A percentile compares a stretch with the other conserved stretches of the same genome.
phyloP scores from a whole-genome alignment of 1,284 basidiomycete genomes.

The Cronartium ribicola region DNA sequence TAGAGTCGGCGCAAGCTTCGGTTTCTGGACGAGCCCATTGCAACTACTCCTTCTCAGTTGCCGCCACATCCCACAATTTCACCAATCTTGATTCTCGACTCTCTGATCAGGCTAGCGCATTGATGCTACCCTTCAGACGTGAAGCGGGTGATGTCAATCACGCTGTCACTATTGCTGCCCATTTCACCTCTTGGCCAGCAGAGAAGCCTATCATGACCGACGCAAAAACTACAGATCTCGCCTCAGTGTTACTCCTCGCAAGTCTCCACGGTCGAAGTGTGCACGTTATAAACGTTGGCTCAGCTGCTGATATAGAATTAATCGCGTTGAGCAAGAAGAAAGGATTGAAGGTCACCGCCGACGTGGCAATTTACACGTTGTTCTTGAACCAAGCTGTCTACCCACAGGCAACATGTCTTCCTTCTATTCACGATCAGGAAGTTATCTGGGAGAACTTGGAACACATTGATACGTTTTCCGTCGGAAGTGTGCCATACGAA shows the following conservation, averaged over 20 bases:
- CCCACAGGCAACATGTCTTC: slow-evolving; percentile 65
- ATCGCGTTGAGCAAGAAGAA: slow-evolving; percentile 94
- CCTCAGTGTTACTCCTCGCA: slow-evolving; percentile 86
- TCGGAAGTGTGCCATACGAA: slow-evolving; percentile 76
- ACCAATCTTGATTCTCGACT: slow-evolving; percentile 63
- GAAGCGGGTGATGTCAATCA: slow-evolving; percentile 54
- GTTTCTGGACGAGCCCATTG: slow-evolving; percentile 64
- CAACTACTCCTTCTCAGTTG: slow-evolving; percentile 78
- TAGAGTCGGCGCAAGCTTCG: slow-evolving; percentile 67
- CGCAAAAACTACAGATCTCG: slow-evolving; percentile 84
- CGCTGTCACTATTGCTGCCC: slow-evolving; percentile 64
- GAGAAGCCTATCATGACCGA: slow-evolving; percentile 93
- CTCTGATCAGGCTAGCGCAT: slow-evolving; percentile 68
- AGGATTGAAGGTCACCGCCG: slow-evolving; percentile 89
- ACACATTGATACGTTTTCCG: slow-evolving; percentile 83
- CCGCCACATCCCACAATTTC: slow-evolving; percentile 67
- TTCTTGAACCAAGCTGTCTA: slow-evolving; percentile 81
- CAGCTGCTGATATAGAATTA: slow-evolving; percentile 78
- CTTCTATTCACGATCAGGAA: slow-evolving; percentile 71
- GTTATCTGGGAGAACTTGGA: slow-evolving; percentile 83
- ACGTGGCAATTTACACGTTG: slow-evolving; percentile 85
- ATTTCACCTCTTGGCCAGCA: slow-evolving; percentile 84
- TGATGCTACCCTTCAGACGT: slow-evolving; percentile 75
- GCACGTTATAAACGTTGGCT: slow-evolving; percentile 89
- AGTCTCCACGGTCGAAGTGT: slow-evolving; percentile 84